Base-by-base conservation (phyloP, 176 grass and related monocot species). In the Oryza brachyantha region DNA sequence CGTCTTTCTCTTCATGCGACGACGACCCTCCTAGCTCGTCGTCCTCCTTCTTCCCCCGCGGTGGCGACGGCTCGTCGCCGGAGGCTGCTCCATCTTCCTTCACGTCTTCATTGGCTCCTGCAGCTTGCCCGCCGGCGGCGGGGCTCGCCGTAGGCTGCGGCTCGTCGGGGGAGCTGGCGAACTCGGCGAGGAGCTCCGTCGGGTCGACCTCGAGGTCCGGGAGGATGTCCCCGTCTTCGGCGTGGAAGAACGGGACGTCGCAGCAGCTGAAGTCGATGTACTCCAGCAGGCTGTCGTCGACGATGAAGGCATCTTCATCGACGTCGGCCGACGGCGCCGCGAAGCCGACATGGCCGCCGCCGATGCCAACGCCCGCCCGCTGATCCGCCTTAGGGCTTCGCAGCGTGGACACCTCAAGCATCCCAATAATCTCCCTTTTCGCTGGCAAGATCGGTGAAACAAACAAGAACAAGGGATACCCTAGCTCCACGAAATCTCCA, bases 201-300 rank as follows among this genome's bases (percentile, higher is more conserved):
- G 96, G 86, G 81, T 99, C 96, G 64, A 93, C 86, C 88, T 93
- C 96, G 6, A 99, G 96, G 87, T 93, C 90, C 2, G 92, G 96
- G 64, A 99, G 84, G 42, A 93, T 48, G 29, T 99, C 92, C 11
- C 96, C 96, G 54, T 91, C 80, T 10, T 87, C 79, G 37, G 85
- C 73, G 66, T 82, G 78, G 66, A 89, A 75, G 84, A 89, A 73
- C 22, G 71, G 62, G 3, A 91, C 61, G 78, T 88, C 90, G 81
- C 87, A 78, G 37, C 72, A 39, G 61, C 80, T 85, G 75, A 99
- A 99, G 87, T 93, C 86, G 83, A 99, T 95, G 84, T 95, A 93
- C 50, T 91, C 84, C 17, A 97, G 88, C 27, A 91, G 80, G 79
- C 68, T 72, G 17, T 84, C 84, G 65, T 68, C 79, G 5, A 62